These are phyloP conservation scores for Orbilia ellipsospora DNA, from an alignment of 2,329 filamentous ascomycete genomes.

Conservation along the genomic window DNA sequence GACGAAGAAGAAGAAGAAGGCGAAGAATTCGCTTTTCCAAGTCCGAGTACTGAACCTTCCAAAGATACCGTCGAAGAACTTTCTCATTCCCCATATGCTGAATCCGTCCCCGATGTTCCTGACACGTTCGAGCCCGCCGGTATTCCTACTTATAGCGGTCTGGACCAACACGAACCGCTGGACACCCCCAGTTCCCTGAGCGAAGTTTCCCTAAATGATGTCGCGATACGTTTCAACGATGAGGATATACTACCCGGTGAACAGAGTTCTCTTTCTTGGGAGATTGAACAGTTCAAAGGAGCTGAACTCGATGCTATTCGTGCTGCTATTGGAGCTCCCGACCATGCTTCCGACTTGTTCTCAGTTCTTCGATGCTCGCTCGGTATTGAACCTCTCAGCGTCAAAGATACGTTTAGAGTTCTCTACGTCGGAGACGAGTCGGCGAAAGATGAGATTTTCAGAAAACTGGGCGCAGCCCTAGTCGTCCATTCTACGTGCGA, in stretches of 20 bases:
- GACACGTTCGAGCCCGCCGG: constrained; percentile 45
- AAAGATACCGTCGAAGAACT: constrained; percentile 27
- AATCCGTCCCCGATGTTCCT: constrained; percentile 49
- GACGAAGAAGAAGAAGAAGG: constrained; percentile 55
- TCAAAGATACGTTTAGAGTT: constrained; percentile 65
- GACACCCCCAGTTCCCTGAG: constrained; percentile 19
- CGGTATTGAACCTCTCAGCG: constrained; percentile 65
- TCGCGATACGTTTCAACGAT: constrained; percentile 40
- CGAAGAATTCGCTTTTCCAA: constrained; percentile 42
- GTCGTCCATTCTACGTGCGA: constrained; percentile 59
- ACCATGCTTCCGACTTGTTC: constrained; percentile 19
- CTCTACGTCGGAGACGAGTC: constrained; percentile 66
- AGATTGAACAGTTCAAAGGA: constrained; percentile 34
- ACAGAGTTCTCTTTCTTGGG: constrained; percentile 17
- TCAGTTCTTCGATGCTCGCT: constrained; percentile 61
- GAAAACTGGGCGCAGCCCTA: constrained; percentile 65
- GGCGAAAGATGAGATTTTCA: constrained; percentile 60
- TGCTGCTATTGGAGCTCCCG: constrained; percentile 7
- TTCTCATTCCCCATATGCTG: constrained; percentile 29
- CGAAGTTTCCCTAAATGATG: constrained; percentile 32
- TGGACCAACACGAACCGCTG: constrained; percentile 47
- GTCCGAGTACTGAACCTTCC: constrained; percentile 30
- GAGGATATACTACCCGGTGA: constrained; percentile 12
- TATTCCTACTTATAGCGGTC: constrained; percentile 45
- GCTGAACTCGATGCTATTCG: constrained; percentile 30